Evolutionary conservation across 2,329 filamentous ascomycete species (phyloP).

Genomic region (Curvularia sp.): DNA sequence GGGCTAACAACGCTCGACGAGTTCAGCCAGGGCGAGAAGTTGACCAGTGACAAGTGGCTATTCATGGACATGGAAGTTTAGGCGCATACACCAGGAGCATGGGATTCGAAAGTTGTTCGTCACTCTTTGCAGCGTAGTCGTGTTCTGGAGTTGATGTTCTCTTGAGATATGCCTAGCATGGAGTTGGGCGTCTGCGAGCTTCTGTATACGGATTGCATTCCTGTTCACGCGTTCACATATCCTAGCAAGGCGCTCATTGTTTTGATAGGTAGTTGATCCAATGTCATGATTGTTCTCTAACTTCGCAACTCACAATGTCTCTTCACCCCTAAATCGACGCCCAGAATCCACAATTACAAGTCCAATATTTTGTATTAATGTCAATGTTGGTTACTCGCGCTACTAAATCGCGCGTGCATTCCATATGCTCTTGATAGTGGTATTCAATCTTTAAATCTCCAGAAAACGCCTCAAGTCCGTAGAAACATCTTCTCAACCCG

Average conservation of each 20-base stretch:
- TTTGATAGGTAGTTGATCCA: not conserved
- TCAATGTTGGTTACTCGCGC: not conserved
- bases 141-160: not conserved
- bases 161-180: constrained; percentile 1
- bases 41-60: constrained; percentile 78
- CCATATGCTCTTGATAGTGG: not conserved
- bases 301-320: not conserved
- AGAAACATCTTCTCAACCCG: not conserved
- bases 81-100: not conserved
- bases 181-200: constrained; percentile 10
- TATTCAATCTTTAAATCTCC: not conserved
- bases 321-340: too few relatives aligned
- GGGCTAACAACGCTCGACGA: constrained; percentile 79
- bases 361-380: not conserved
- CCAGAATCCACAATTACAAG: not conserved
- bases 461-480: not conserved
- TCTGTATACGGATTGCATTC: constrained; percentile 5
- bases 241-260: constrained; percentile 8
- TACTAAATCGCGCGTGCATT: not conserved
- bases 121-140: constrained; percentile 9
- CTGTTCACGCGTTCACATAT: constrained; percentile 3
- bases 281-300: constrained; percentile 1
- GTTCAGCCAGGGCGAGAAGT: constrained; percentile 68
- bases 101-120: not conserved
- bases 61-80: constrained; percentile 88